A percentile compares a stretch with the other conserved stretches of the same genome.
Conservation (phyloP, 225 moss, liverwort and hornwort species). For the Pseudisothecium myosuroides region DNA sequence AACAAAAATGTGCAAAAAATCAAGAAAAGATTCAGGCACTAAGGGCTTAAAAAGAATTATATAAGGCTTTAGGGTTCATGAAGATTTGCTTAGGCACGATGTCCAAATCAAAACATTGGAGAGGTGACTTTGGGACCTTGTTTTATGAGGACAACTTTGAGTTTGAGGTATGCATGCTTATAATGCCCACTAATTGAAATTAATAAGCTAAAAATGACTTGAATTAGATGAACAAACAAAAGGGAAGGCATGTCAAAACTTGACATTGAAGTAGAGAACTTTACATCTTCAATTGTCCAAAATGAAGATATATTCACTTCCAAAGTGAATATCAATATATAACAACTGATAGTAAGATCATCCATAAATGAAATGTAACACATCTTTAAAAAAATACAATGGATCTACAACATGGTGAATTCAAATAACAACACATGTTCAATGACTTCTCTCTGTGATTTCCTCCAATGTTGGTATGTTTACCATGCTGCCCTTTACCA, state of each 20-base stretch:
- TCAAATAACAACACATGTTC: neutral
- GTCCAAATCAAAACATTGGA: neutral
- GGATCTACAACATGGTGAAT: neutral
- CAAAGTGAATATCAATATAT: neutral
- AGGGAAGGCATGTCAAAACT: neutral
- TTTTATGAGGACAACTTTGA: neutral
- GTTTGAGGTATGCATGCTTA: accelerated
- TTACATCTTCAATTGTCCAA: accelerated
- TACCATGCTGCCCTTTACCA: neutral
- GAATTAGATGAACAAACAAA: neutral
- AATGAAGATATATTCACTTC: neutral
- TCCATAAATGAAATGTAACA: neutral
- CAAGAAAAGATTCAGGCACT: accelerated
- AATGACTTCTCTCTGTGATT: neutral
- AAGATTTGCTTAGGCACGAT: neutral
- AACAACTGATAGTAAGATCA: neutral
- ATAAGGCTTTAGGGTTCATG: neutral
- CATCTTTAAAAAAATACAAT: too few relatives aligned
- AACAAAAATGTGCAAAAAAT: neutral
- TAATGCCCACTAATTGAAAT: neutral
- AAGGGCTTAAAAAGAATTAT: accelerated
- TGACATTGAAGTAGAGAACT: neutral
- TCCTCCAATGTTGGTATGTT: neutral
- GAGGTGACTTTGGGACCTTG: neutral
- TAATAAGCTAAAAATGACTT: neutral